These are phyloP conservation scores for Arachis hypogaea DNA, from an alignment of 306 rosid species.

Conservation along the genomic window DNA sequence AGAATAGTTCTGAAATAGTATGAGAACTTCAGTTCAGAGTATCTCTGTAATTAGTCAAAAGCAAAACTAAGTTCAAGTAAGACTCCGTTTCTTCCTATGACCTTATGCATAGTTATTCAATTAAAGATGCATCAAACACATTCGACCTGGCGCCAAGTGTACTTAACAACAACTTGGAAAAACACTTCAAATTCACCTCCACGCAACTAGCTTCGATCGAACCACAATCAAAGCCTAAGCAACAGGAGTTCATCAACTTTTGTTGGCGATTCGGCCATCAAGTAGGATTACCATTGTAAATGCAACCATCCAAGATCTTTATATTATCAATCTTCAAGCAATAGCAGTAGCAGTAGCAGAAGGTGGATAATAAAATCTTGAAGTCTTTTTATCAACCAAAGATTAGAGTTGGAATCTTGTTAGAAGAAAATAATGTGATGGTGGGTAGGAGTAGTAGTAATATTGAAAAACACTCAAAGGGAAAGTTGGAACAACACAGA, in stretches of 20 bases:
- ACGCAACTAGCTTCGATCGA: not conserved
- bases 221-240: conserved; percentile 16
- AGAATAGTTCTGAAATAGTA: conserved; percentile 33
- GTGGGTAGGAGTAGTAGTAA: not conserved
- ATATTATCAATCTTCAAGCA: not conserved
- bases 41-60: conserved; percentile 18
- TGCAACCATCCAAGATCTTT: conserved; percentile 8
- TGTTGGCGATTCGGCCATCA: not conserved
- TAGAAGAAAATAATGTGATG: conserved; percentile 20
- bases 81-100: not conserved
- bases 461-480: conserved; percentile 10
- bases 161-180: conserved; percentile 6
- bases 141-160: not conserved
- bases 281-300: conserved; percentile 17
- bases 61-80: conserved; percentile 22
- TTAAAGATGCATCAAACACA: conserved; percentile 25
- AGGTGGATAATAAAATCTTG: conserved; percentile 16
- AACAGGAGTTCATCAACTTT: conserved; percentile 9
- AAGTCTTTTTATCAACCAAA: conserved; percentile 13
- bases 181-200: conserved; percentile 27
- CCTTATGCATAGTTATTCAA: conserved; percentile 3
- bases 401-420: conserved; percentile 8
- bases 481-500: conserved; percentile 19
- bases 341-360: not conserved
- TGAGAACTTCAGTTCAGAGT: conserved; percentile 22